phyloP scores from a whole-genome alignment of 2,329 filamentous ascomycete genomes.

The Xylaria sp. region DNA sequence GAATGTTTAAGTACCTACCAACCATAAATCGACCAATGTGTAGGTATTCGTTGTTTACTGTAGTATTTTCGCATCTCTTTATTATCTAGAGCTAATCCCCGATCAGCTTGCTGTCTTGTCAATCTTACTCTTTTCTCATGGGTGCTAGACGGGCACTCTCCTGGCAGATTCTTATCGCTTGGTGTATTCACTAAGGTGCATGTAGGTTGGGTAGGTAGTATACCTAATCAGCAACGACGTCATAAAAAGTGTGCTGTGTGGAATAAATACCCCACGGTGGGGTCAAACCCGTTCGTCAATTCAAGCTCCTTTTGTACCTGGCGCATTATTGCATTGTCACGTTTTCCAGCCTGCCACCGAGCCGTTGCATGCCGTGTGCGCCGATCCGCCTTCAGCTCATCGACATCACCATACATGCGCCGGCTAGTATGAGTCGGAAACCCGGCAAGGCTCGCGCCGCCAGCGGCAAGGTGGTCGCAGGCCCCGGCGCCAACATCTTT shows the following conservation, averaged over 20 bases:
- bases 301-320: background rate
- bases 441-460: conserved; percentile 46
- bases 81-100: too few relatives aligned
- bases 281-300: conserved; percentile 41
- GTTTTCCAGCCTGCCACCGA: background rate
- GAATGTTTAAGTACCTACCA: too few relatives aligned
- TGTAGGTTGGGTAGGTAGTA: too few relatives aligned
- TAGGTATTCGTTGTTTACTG: too few relatives aligned
- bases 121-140: too few relatives aligned
- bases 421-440: conserved; percentile 48
- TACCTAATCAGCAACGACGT: conserved; percentile 39
- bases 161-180: too few relatives aligned
- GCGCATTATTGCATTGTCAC: background rate
- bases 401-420: conserved; percentile 18
- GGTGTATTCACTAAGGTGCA: background rate
- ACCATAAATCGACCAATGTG: too few relatives aligned
- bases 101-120: background rate
- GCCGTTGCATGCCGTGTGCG: background rate
- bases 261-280: conserved; percentile 45
- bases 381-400: background rate
- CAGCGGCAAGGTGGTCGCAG: conserved; percentile 45
- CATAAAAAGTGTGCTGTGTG: conserved; percentile 27
- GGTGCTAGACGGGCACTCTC: background rate
- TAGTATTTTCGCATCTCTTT: too few relatives aligned
- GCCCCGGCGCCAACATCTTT: conserved; percentile 40